Percentiles rank a stretch among this genome's conserved stretches.
These are phyloP conservation scores for Dactylis glomerata DNA, from an alignment of 176 grass and related monocot species.

Conservation along the genomic window DNA sequence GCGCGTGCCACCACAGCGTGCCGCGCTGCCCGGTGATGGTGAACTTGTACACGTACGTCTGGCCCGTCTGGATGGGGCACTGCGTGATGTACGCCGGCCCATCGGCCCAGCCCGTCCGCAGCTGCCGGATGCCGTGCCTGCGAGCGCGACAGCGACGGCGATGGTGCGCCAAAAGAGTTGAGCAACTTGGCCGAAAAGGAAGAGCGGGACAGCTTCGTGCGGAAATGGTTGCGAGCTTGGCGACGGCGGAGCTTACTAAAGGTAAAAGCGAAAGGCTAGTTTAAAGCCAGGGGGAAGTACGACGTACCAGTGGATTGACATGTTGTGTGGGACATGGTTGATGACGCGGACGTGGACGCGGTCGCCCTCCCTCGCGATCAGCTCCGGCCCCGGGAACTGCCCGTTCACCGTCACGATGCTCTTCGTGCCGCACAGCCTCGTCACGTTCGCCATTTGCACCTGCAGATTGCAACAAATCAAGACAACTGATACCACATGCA, in stretches of 20 bases:
- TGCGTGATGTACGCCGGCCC: slow-evolving; percentile 87
- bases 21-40: slow-evolving; percentile 61
- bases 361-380: slow-evolving; percentile 73
- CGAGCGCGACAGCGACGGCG: not conserved
- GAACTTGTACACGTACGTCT: slow-evolving; percentile 85
- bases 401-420: slow-evolving; percentile 85
- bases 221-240: not conserved
- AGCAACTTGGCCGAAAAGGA: not conserved
- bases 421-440: slow-evolving; percentile 56
- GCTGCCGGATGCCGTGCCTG: slow-evolving; percentile 84
- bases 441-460: slow-evolving; percentile 73
- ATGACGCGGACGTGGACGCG: slow-evolving; percentile 62
- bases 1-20: slow-evolving; percentile 87
- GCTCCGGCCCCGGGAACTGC: slow-evolving; percentile 66
- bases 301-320: slow-evolving; percentile 65
- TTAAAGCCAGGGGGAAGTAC: too few relatives aligned
- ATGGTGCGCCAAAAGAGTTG: not conserved
- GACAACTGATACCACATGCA: not conserved
- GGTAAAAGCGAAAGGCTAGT: not conserved
- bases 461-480: slow-evolving; percentile 8
- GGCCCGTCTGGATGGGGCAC: slow-evolving; percentile 71
- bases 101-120: slow-evolving; percentile 62
- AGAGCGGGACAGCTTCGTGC: not conserved
- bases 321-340: slow-evolving; percentile 67
- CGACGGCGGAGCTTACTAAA: not conserved